Evolutionary conservation across 352 stramenopile genomes (phyloP), one percentile per base, ranked within the genome.

Genomic region (Ophiocytium majus): DNA sequence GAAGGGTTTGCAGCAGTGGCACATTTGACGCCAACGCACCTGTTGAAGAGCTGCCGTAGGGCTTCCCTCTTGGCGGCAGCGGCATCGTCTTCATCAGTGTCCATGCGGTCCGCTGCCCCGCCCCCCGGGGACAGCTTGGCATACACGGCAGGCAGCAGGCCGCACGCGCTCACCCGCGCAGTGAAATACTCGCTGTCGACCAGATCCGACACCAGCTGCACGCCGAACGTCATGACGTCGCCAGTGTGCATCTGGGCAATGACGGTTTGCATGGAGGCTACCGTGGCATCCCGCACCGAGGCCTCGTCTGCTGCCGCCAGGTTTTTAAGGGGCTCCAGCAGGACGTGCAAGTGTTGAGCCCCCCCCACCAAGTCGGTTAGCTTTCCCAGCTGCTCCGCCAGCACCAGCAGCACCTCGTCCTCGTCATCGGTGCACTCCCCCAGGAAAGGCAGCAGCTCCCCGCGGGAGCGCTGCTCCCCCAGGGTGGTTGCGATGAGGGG

Each of bases 371-470:
- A 91, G n/a, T 94, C 91, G 9, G 93, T 91, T 43, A 98, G 94
- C 80, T 91, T 94, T 80, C 82, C 94, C 9, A 98, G 86, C 81
- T 97, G 92, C 86, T 98, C 94, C 1, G 95, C 95, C 91, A 98
- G 96, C 50, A 95, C 93, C 79, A 97, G 87, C 84, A 98, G 89
- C n/a, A 90, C 84, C 89, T 99, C 96, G 90, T 99, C 97, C 87
- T 98, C 96, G 83, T 99, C 97, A 86, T 99, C 97, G 23, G 98
- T 92, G 19, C 93, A 97, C 84, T 99, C 97, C 84, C 96, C 96
- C 50, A 99, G 91, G 86, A 99, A 99, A 0, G 97, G 97, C n/a
- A 99, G 86, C 19, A 99, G 91, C 91, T 99, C 97, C 57, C 95
- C 92, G 71, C 94, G 91, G 80, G 94, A 97, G 50, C 95, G 93